Evolutionary conservation across 2,329 filamentous ascomycete species (phyloP), one percentile per base, ranked within the genome.

Genomic region (Nigrospora oryzae): DNA sequence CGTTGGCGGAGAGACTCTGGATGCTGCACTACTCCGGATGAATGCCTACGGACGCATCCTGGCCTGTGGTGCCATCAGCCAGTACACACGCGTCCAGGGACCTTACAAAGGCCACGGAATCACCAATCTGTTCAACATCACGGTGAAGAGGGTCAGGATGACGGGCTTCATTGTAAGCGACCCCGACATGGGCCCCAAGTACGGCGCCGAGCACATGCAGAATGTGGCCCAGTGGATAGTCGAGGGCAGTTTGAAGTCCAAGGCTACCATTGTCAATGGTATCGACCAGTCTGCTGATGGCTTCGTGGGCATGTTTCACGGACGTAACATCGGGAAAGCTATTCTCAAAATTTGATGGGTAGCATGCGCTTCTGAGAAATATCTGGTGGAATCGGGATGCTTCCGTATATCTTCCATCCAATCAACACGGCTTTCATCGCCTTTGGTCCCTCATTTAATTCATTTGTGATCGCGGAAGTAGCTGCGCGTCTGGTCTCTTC

Each of bases 1-100:
- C 44, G 73, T 77, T 5, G 74, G 73, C 11, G 73, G 71, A 4
- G 71, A 74, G 28, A 71, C 74, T 40, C 62, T 77, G 23, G 70
- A 73, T 50, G 36, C 46, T 4, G 44, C 47, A 8, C 16, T 53
- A 2, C 30, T 28, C 3, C 11, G 5, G 5, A 48, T 53, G 49
- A 49, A 50, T 11, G 43, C 44, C 30, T 46, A 39, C 12, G 49
- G 51, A 11, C 33, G 33, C 11, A 35, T 35, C n/a, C 33, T n/a
- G n/a, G 33, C n/a, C 11, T 35, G 33, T n/a, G 33, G 33, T 11
- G n/a, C n/a, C 11, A n/a, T 35, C 11, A 35, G 33, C 31, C 49
- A 47, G 14, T 49, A 49, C 31, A 13, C 15, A 3, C 42, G 45
- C 2, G 23, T 16, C 11, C 36, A 50, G 30, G n/a, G n/a, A n/a